Evolutionary conservation across 164 flowering plant species (phyloP), one percentile per base, ranked within the genome.

Genomic region (grape (Vitis vinifera)): DNA sequence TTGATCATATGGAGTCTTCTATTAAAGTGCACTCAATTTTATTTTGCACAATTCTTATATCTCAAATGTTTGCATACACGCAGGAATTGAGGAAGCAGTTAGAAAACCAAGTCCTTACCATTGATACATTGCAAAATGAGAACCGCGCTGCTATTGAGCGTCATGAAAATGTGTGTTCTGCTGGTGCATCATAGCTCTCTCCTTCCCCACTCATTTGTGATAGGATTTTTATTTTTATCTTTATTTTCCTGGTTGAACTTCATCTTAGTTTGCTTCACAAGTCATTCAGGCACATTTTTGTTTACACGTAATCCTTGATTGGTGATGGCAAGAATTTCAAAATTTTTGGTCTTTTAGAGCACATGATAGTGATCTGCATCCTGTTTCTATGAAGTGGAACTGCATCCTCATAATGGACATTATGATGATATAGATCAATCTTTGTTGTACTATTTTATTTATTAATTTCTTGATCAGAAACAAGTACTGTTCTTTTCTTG

Each of bases 51-150:
- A 37, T 37, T 37, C 44, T 37, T 37, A 37, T 37, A 6, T 56
- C 14, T 51, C 3, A 59, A 29, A 30, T 52, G 27, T 56, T 71
- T 71, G 51, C 27, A 11, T 11, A 14, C 52, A 15, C 77, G 68
- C 88, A 95, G 99, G 97, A 93, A 58, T 67, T 95, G 72, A 86
- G 99, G 82, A 93, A 91, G 85, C 93, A 87, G 68, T 74, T 95
- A 75, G 98, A 95, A 83, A 64, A 77, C 68, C 90, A 91, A 55
- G 97, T 90, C 57, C 79, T 72, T 59, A 77, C 84, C n/a, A 81
- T 90, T 67, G 94, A 93, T 65, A 73, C 85, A 29, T 55, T 93
- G 80, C 86, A 73, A 31, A 85, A 71, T 71, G 94, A 91, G 63
- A 83, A 75, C 51, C 93, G 88, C 67, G 81, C 79, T 27, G 76